Evolutionary conservation across 768 basidiomycete species (phyloP).

Genomic region (Galerina marginata): DNA sequence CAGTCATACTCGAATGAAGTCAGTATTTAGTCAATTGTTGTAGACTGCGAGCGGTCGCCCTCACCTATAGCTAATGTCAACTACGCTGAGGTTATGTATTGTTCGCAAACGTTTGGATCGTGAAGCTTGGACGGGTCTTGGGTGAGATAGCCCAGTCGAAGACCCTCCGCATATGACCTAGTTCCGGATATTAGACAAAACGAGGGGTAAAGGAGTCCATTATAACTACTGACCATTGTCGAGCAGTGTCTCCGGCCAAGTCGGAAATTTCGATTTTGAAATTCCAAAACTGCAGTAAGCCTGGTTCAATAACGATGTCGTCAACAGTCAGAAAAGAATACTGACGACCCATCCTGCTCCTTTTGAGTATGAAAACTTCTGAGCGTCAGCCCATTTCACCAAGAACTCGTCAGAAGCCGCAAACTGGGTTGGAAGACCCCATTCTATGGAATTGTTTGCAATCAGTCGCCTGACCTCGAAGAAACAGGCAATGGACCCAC

Average conservation of each 20-base stretch:
- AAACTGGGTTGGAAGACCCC: slow-evolving; percentile 68
- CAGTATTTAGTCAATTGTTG: too few relatives aligned
- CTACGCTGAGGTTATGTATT: slow-evolving; percentile 40
- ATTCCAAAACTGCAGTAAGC: slow-evolving; percentile 47
- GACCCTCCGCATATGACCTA: slow-evolving; percentile 76
- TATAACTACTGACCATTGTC: slow-evolving; percentile 61
- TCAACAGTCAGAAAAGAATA: slow-evolving; percentile 12
- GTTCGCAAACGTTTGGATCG: slow-evolving; percentile 67
- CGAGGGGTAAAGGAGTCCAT: background rate
- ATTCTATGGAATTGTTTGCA: slow-evolving; percentile 34
- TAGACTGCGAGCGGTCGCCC: too few relatives aligned
- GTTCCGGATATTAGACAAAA: background rate
- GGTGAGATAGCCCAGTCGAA: slow-evolving; percentile 64
- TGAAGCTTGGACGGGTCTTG: slow-evolving; percentile 60
- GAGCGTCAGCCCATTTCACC: slow-evolving; percentile 74
- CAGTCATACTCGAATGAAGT: too few relatives aligned
- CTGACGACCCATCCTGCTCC: slow-evolving; percentile 72
- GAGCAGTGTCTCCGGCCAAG: slow-evolving; percentile 53
- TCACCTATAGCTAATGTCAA: background rate
- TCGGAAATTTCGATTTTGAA: slow-evolving; percentile 71
- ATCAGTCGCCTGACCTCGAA: background rate
- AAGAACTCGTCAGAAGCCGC: slow-evolving; percentile 65
- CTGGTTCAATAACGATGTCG: background rate
- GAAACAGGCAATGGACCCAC: slow-evolving; percentile 21
- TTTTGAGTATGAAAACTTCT: slow-evolving; percentile 67